Conservation (phyloP, 345 rosid species). For the Turnera subulata region DNA sequence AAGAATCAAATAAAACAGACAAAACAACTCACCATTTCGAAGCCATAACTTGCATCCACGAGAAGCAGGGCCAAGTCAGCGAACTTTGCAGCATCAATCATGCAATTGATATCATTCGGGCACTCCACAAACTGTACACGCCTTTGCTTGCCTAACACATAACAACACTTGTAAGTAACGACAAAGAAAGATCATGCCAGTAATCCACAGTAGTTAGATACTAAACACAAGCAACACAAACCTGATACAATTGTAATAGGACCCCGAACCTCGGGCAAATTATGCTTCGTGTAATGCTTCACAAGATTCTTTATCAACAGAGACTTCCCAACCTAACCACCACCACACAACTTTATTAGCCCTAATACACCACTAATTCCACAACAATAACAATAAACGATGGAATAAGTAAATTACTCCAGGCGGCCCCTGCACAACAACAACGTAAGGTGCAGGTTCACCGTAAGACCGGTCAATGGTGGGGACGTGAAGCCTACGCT, state of each 20-base stretch:
- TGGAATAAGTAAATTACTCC: slow-evolving; percentile 31
- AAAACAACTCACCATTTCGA: slow-evolving; percentile 84
- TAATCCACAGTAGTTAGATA: not conserved
- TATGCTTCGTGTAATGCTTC: slow-evolving; percentile 72
- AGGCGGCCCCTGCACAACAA: slow-evolving; percentile 92
- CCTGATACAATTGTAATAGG: slow-evolving; percentile 88
- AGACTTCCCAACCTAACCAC: slow-evolving; percentile 83
- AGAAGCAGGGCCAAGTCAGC: slow-evolving; percentile 91
- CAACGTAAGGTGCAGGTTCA: slow-evolving; percentile 75
- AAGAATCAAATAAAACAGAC: no score
- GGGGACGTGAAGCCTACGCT: slow-evolving; percentile 73
- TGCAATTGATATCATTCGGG: slow-evolving; percentile 93
- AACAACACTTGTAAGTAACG: slow-evolving; percentile 10
- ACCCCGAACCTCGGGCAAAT: slow-evolving; percentile 82
- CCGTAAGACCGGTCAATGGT: slow-evolving; percentile 74
- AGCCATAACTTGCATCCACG: slow-evolving; percentile 92
- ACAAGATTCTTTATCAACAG: slow-evolving; percentile 71
- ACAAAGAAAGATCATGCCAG: not conserved
- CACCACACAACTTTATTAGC: not conserved
- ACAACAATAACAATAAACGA: not conserved
- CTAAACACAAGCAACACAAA: slow-evolving; percentile 12
- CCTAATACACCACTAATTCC: not conserved
- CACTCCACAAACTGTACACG: slow-evolving; percentile 93
- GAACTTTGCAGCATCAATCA: slow-evolving; percentile 88
- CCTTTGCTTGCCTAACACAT: slow-evolving; percentile 57